phyloP scores from a whole-genome alignment of 768 basidiomycete genomes.

The Scleroderma citrinum region DNA sequence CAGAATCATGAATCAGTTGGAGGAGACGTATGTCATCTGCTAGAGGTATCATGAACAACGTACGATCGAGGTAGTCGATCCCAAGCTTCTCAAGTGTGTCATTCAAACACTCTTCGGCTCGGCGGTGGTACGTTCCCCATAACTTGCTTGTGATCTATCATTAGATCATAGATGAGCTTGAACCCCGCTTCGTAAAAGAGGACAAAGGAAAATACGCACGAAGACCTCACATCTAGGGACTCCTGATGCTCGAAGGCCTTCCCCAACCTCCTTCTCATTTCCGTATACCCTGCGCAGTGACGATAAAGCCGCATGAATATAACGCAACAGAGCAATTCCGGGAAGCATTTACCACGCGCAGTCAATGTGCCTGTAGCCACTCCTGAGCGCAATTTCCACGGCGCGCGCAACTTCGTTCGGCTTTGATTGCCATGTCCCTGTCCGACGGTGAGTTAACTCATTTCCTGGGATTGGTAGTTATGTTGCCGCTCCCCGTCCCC shows the following conservation, averaged over 20 bases:
- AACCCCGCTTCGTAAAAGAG: not conserved
- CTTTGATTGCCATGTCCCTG: slow-evolving; percentile 80
- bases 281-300: slow-evolving; percentile 45
- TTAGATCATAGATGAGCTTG: too few relatives aligned
- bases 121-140: slow-evolving; percentile 61
- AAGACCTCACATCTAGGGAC: slow-evolving; percentile 71
- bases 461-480: not conserved
- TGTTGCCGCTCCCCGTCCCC: not conserved
- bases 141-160: slow-evolving; percentile 67
- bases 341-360: slow-evolving; percentile 44
- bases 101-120: slow-evolving; percentile 70
- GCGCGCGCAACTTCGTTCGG: slow-evolving; percentile 66
- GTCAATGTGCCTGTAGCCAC: slow-evolving; percentile 75
- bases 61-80: slow-evolving; percentile 80
- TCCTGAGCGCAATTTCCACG: slow-evolving; percentile 68
- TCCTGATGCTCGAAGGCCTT: slow-evolving; percentile 72
- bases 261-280: slow-evolving; percentile 81
- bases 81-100: slow-evolving; percentile 72
- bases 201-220: slow-evolving; percentile 30
- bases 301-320: slow-evolving; percentile 13
- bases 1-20: not conserved
- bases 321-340: not conserved
- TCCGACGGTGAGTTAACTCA: not conserved
- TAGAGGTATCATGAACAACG: slow-evolving; percentile 16
- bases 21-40: not conserved